Evolutionary conservation across 1,139 yeast species (phyloP), one percentile per base, ranked within the genome.

Genomic region (Hansenula lynferdii): DNA sequence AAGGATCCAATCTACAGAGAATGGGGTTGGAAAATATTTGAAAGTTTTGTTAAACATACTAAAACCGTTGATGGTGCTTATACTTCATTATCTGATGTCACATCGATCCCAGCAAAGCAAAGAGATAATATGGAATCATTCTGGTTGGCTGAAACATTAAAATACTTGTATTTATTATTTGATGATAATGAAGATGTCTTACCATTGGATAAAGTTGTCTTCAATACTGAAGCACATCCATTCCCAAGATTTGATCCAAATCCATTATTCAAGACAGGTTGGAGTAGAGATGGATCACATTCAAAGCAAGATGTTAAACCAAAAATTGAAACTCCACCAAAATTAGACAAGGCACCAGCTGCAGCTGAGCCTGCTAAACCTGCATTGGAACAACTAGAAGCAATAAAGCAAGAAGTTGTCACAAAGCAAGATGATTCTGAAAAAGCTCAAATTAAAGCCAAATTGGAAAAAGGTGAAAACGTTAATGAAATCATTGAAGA

Each of bases 151-250:
- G 97, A 90, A 60, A 90, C 97, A 1, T 72, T 90, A 56, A 90
- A 90, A 61, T 90, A 90, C 60, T 69, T 90, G 42, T 89, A 87
- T 59, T 67, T 90, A 45, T 68, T 90, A 49, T 90, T 90, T 61
- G 83, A 77, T 42, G 77, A 72, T 40, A 87, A 84, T 50, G 79
- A 80, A 31, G 68, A 72, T 50, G 60, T 67, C 42, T 50, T 77
- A 27, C 80, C 85, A 12, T 66, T 85, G 45, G 80, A 78, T 36
- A 64, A 81, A 43, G 75, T 82, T 42, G 90, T 90, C 2, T 87
- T 87, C 69, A 90, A 86, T 61, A 86, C 96, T 2, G 96, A 86
- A 56, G 97, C 95, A 0, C 97, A 90, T 60, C 95, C 95, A 32
- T 76, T 90, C 64, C 97, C 97, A 17, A 42, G 43, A 40, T 81